Evolutionary conservation across 1,139 yeast genomes (phyloP), one percentile per base, ranked within the genome.

Genomic region (Entelexis sorbosivorans): DNA sequence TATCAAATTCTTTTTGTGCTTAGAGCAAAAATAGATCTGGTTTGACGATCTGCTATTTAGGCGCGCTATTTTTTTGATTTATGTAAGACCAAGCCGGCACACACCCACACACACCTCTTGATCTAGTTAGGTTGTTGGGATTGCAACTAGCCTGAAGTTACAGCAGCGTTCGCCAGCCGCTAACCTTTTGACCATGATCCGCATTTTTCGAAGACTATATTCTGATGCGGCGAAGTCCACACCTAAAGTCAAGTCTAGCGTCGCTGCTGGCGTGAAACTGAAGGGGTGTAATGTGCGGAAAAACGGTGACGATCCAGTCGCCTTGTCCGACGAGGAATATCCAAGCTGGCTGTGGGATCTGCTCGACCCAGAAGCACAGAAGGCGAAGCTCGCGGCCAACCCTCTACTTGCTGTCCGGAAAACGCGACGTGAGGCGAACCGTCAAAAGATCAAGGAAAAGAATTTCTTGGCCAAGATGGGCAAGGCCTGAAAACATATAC

Each of bases 281-380:
- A 85, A 85, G 62, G 73, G 73, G 24, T 70, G 89, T 62, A 84
- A 84, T 61, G 75, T 91, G 51, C 78, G 76, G 63, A 88, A 88
- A 65, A 73, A 75, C 36, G 95, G 93, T 22, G 79, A 81, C 56
- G 96, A 88, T 59, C 91, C 95, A n/a, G 81, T 87, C 7, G 97
- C 98, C 2, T 69, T 82, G 52, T 85, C 82, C 56, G 97, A 91
- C 64, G 71, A 73, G 38, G 95, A 89, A 62, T 91, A 91, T 64
- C 98, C 98, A 3, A 86, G 76, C 47, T 91, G 97, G 97, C 75
- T 91, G 54, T 91, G 98, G 98, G 78, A 75, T n/a, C 73, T 86
- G 56, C 75, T 88, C 44, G 94, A 88, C 64, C 72, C 76, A 53
- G 73, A 73, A 38, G 73, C 74, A 34, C 78, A 75, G 62, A 70